phyloP scores from a whole-genome alignment of 2,329 filamentous ascomycete genomes.

The Truncatella angustata region DNA sequence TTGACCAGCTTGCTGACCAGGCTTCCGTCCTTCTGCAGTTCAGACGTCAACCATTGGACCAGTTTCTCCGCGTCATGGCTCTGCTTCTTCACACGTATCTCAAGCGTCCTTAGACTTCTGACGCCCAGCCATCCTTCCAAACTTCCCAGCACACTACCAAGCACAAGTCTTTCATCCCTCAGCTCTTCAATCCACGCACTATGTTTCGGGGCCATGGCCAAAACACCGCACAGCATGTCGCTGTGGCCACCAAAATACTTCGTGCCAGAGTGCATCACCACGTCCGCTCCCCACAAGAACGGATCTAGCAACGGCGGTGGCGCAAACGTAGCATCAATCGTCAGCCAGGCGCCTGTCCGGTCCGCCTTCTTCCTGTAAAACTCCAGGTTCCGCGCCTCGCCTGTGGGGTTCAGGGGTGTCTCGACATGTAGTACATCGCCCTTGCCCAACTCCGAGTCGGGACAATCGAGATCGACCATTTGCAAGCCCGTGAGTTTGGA shows the following conservation, averaged over 20 bases:
- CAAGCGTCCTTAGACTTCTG: conserved; percentile 79
- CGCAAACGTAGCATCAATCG: conserved; percentile 89
- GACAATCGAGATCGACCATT: conserved; percentile 69
- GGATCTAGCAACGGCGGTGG: conserved; percentile 88
- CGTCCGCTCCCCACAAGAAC: conserved; percentile 75
- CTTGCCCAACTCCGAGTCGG: conserved; percentile 61
- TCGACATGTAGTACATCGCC: conserved; percentile 91
- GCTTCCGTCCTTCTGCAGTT: conserved; percentile 25
- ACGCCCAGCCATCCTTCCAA: conserved; percentile 92
- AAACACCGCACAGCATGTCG: conserved; percentile 85
- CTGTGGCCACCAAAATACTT: conserved; percentile 97
- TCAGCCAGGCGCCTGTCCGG: conserved; percentile 69
- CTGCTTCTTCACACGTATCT: conserved; percentile 77
- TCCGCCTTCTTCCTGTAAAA: conserved; percentile 72
- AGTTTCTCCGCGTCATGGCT: conserved; percentile 67
- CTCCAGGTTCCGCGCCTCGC: conserved; percentile 72
- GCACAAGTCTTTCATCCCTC: conserved; percentile 65
- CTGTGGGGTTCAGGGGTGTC: conserved; percentile 89
- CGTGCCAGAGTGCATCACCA: conserved; percentile 89
- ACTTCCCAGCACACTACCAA: conserved; percentile 84
- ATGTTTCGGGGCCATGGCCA: conserved; percentile 60
- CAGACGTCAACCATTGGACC: conserved; percentile 66
- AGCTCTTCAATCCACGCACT: conserved; percentile 59
- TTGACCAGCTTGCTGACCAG: conserved; percentile 54
- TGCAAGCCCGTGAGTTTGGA: conserved; percentile 72